Evolutionary conservation across 352 stramenopile species (phyloP).

Genomic region (Phytophthora macrochlamydospora): DNA sequence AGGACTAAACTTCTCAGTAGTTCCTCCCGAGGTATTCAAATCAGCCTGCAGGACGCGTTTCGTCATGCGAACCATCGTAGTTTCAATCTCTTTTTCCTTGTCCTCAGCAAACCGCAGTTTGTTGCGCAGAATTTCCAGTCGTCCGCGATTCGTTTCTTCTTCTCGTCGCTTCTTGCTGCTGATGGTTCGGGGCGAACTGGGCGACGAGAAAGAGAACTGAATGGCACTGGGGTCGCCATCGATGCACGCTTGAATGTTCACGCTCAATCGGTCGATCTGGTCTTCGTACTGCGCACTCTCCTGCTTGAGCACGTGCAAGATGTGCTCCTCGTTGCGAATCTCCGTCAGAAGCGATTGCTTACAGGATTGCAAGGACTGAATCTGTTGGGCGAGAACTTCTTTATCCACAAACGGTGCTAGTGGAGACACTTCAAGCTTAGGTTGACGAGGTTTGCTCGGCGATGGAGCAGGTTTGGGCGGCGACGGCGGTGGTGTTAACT

Average conservation of each 20-base stretch:
- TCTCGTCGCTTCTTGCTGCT: conserved; percentile 40
- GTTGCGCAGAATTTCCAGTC: conserved; percentile 60
- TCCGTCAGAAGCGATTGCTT: conserved; percentile 68
- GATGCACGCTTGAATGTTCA: conserved; percentile 55
- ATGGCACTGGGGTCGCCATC: conserved; percentile 24
- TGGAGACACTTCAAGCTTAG: conserved; percentile 14
- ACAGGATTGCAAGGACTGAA: conserved; percentile 66
- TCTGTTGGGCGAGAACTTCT: conserved; percentile 52
- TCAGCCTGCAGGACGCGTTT: conserved; percentile 69
- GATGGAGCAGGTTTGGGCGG: conserved; percentile 12
- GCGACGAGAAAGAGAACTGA: conserved; percentile 26
- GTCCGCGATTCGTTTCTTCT: conserved; percentile 46
- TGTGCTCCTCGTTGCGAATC: conserved; percentile 67
- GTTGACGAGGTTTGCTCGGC: conserved; percentile 7
- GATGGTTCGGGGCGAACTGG: conserved; percentile 24
- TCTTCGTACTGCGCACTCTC: conserved; percentile 46
- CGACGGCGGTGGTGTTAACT: conserved; percentile 25
- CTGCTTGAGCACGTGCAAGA: conserved; percentile 64
- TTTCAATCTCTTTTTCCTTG: conserved; percentile 77
- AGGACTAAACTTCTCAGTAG: conserved; percentile 28
- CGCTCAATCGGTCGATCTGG: conserved; percentile 60
- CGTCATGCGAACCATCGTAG: conserved; percentile 70
- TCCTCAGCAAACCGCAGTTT: conserved; percentile 68
- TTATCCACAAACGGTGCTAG: conserved; percentile 40
- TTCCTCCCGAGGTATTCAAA: conserved; percentile 18